Conservation (phyloP, 2,329 filamentous ascomycete species). For the Fusarium pseudonygamai region DNA sequence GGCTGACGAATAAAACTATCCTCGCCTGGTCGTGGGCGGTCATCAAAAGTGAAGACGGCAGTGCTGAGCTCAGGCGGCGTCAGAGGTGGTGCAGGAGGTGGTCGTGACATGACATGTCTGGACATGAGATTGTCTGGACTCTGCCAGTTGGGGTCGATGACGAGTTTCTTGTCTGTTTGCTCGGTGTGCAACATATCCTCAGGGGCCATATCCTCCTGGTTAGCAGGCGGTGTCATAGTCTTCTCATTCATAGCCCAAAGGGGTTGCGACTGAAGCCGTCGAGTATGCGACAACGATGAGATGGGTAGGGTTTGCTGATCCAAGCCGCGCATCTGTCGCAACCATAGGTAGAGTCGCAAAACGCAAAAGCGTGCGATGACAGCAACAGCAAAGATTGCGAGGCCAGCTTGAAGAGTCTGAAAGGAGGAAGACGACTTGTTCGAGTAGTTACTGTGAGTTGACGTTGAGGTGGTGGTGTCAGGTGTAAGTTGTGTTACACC, state of each 20-base stretch:
- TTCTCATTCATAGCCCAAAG: constrained; percentile 44
- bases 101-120: constrained; percentile 49
- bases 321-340: constrained; percentile 39
- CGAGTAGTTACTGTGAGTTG: constrained; percentile 44
- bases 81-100: constrained; percentile 59
- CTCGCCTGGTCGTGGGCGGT: constrained; percentile 42
- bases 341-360: constrained; percentile 40
- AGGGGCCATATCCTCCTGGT: constrained; percentile 6
- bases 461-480: constrained; percentile 40
- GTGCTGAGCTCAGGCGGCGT: constrained; percentile 58
- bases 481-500: constrained; percentile 45
- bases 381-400: constrained; percentile 49
- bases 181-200: constrained; percentile 19
- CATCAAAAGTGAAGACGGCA: constrained; percentile 55
- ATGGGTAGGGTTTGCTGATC: constrained; percentile 35
- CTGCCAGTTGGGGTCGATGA: constrained; percentile 43
- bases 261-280: constrained; percentile 30
- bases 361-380: constrained; percentile 47
- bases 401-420: constrained; percentile 41
- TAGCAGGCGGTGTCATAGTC: constrained; percentile 14
- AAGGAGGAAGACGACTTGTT: constrained; percentile 45
- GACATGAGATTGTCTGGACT: constrained; percentile 40
- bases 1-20: constrained; percentile 58
- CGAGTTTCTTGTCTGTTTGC: constrained; percentile 26
- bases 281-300: constrained; percentile 28